Percentiles rank a stretch among this genome's conserved stretches.
Evolutionary conservation across 768 basidiomycete species (phyloP).

Genomic region (Thelephora aurantiotincta): DNA sequence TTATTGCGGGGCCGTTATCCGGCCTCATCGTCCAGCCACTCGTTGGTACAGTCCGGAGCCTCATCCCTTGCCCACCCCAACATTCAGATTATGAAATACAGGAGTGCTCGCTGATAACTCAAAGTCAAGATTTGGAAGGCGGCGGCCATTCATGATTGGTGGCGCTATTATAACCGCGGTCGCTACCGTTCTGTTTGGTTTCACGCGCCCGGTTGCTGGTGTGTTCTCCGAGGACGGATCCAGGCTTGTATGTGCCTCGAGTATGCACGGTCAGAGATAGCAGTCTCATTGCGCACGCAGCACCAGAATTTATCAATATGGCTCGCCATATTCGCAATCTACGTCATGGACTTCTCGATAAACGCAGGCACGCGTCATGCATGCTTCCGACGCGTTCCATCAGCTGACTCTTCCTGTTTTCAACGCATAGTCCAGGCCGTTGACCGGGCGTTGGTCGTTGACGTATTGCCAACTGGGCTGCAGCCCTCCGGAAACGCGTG

Average conservation of each 20-base stretch:
- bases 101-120: conserved; percentile 72
- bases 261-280: conserved; percentile 11
- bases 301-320: conserved; percentile 57
- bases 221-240: conserved; percentile 24
- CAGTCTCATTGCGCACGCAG: conserved; percentile 17
- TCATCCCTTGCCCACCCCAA: neutral
- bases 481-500: conserved; percentile 89
- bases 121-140: conserved; percentile 69
- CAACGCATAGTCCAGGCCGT: conserved; percentile 59
- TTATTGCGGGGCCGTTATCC: conserved; percentile 83
- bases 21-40: conserved; percentile 87
- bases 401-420: conserved; percentile 1
- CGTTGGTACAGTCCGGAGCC: conserved; percentile 37
- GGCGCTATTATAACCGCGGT: conserved; percentile 51
- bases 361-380: conserved; percentile 28
- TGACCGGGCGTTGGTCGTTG: conserved; percentile 83
- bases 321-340: conserved; percentile 63
- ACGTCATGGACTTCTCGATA: conserved; percentile 51
- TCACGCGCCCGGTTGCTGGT: conserved; percentile 53
- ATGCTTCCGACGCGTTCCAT: conserved; percentile 33
- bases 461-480: conserved; percentile 55
- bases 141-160: conserved; percentile 74
- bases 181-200: conserved; percentile 76
- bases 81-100: conserved; percentile 6
- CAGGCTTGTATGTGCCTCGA: conserved; percentile 16